phyloP scores from a whole-genome alignment of 2,329 filamentous ascomycete genomes.

The Ceratocystis lukuohia region DNA sequence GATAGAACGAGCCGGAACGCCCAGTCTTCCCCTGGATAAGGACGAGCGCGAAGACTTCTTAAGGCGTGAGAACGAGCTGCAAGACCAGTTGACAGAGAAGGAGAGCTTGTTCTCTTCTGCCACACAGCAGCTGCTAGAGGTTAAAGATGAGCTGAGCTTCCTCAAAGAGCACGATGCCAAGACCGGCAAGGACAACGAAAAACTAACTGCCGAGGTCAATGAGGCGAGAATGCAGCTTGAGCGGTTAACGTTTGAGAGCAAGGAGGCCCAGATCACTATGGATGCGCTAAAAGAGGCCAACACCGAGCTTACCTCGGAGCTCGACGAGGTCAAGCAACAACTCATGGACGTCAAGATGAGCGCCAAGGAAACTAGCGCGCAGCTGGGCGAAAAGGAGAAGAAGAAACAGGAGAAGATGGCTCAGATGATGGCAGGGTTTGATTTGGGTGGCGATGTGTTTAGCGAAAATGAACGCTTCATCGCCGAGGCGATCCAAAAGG shows the following conservation, averaged over 20 bases:
- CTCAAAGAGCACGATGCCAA: constrained; percentile 77
- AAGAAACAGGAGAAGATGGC: constrained; percentile 99
- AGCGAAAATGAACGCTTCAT: constrained; percentile 85
- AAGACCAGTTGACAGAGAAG: constrained; percentile 89
- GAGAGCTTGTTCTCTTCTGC: constrained; percentile 67
- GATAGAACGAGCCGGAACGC: constrained; percentile 75
- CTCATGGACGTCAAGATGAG: constrained; percentile 93
- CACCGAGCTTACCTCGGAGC: constrained; percentile 73
- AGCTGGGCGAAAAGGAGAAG: constrained; percentile 92
- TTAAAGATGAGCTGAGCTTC: constrained; percentile 71
- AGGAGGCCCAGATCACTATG: constrained; percentile 95
- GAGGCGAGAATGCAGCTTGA: constrained; percentile 95
- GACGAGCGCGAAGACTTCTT: constrained; percentile 96
- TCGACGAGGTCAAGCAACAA: constrained; percentile 93
- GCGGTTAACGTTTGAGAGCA: constrained; percentile 87
- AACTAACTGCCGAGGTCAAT: constrained; percentile 71
- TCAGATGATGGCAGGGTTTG: constrained; percentile 99
- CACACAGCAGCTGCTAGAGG: constrained; percentile 69
- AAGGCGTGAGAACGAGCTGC: constrained; percentile 86
- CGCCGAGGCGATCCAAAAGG: constrained; percentile 66
- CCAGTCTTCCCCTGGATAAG: constrained; percentile 78
- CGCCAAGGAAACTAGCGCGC: constrained; percentile 80
- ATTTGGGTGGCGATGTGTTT: constrained; percentile 83
- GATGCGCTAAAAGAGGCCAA: constrained; percentile 95
- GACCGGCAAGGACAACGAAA: constrained; percentile 81